Conservation (phyloP, 225 moss, liverwort and hornwort genomes). For the Pseudisothecium myosuroides region DNA sequence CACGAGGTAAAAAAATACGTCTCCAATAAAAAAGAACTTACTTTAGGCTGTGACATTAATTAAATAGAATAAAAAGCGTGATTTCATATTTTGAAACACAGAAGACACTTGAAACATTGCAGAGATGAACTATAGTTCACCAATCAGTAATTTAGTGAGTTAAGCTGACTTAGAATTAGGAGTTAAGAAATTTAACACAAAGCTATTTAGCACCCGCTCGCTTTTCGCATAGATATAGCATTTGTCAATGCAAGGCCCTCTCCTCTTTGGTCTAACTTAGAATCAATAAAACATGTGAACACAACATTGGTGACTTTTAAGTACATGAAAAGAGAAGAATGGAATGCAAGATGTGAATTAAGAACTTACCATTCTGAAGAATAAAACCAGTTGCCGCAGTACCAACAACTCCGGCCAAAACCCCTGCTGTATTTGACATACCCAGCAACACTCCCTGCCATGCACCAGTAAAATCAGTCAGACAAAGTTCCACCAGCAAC, state of each 20-base stretch:
- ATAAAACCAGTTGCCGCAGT: conserved; percentile 95
- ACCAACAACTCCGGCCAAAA: conserved; percentile 86
- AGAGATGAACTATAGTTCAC: neutral
- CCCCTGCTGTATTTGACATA: conserved; percentile 92
- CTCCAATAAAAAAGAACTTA: neutral
- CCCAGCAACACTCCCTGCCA: conserved; percentile 83
- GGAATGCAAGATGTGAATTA: neutral
- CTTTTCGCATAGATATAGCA: neutral
- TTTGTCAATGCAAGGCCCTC: neutral
- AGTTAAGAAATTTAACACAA: neutral
- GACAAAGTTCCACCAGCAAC: neutral
- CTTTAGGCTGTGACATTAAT: neutral
- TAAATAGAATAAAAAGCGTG: too few relatives aligned
- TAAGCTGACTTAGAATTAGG: too few relatives aligned
- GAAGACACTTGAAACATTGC: neutral
- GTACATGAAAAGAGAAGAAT: neutral
- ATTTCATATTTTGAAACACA: neutral
- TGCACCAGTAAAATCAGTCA: neutral
- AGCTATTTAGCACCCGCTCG: neutral
- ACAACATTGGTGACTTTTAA: neutral
- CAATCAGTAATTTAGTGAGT: neutral
- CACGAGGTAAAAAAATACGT: neutral
- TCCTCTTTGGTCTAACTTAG: neutral
- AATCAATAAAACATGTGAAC: neutral
- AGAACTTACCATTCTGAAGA: conserved; percentile 59